Conservation (phyloP, 169 alveolate species). For the Plasmodium relictum region DNA sequence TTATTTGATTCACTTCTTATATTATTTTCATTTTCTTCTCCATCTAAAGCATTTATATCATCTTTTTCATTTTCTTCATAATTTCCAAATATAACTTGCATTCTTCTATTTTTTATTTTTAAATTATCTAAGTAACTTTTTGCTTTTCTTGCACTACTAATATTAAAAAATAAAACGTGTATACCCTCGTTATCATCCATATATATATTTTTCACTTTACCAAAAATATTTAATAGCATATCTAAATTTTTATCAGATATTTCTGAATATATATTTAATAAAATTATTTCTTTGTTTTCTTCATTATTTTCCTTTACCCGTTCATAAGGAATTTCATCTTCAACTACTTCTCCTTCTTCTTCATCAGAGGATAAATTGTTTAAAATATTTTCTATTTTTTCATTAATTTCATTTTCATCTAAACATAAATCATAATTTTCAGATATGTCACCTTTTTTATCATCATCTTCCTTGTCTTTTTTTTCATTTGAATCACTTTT, state of each 20-base stretch:
- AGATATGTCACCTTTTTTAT: neutral
- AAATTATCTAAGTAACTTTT: conserved; percentile 37
- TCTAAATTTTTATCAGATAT: conserved; percentile 20
- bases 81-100: conserved; percentile 47
- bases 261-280: conserved; percentile 38
- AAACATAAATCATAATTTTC: neutral
- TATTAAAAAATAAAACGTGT: conserved; percentile 14
- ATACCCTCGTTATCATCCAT: conserved; percentile 58
- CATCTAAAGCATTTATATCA: neutral
- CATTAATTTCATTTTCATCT: conserved; percentile 15
- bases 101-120: conserved; percentile 58
- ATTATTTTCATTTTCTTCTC: neutral
- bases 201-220: conserved; percentile 13
- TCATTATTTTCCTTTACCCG: conserved; percentile 50
- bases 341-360: conserved; percentile 75
- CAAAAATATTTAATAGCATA: conserved; percentile 28
- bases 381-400: conserved; percentile 15
- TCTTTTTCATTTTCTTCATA: conserved; percentile 4
- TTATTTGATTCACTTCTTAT: neutral
- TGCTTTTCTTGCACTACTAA: conserved; percentile 51
- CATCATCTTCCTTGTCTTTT: neutral
- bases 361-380: conserved; percentile 57
- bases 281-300: conserved; percentile 35
- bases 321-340: conserved; percentile 73
- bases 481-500: neutral